A percentile compares a stretch with the other conserved stretches of the same genome.
phyloP scores from a whole-genome alignment of 202 grass and related monocot genomes.

The Zoysia matrella region DNA sequence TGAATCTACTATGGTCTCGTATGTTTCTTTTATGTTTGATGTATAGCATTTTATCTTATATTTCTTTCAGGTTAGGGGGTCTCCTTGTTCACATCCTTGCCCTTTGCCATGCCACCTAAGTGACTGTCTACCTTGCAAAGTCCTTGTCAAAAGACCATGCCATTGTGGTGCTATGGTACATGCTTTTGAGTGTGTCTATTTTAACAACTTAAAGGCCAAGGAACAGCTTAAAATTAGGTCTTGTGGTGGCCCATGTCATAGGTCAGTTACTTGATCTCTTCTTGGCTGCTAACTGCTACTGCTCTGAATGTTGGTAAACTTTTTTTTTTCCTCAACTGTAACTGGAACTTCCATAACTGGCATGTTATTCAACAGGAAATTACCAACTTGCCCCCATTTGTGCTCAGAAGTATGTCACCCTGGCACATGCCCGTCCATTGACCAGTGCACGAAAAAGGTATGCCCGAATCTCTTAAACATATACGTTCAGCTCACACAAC shows the following conservation, averaged over 20 bases:
- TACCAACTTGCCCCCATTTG: constrained; percentile 82
- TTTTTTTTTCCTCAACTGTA: neutral
- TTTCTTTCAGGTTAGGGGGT: constrained; percentile 70
- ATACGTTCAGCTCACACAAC: neutral
- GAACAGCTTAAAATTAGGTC: constrained; percentile 68
- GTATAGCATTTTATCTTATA: constrained; percentile 38
- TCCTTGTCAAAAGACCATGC: constrained; percentile 88
- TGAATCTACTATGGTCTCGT: neutral
- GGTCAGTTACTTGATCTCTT: constrained; percentile 49
- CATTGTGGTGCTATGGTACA: constrained; percentile 90
- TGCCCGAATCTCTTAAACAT: neutral
- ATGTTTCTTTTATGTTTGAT: constrained; percentile 35
- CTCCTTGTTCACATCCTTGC: constrained; percentile 88
- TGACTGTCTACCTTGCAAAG: constrained; percentile 84
- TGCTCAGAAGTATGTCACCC: constrained; percentile 98
- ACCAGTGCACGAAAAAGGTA: constrained; percentile 91
- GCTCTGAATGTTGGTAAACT: constrained; percentile 27
- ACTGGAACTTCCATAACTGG: neutral
- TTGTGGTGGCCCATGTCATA: constrained; percentile 87
- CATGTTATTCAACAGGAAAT: constrained; percentile 61
- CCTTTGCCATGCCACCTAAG: constrained; percentile 72
- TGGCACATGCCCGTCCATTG: constrained; percentile 78
- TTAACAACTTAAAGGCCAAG: constrained; percentile 73
- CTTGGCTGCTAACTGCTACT: constrained; percentile 28
- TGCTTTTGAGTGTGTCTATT: constrained; percentile 83